Evolutionary conservation across 495 filamentous ascomycete genomes (phyloP).

Genomic region (Sabuloglossum arenarium): DNA sequence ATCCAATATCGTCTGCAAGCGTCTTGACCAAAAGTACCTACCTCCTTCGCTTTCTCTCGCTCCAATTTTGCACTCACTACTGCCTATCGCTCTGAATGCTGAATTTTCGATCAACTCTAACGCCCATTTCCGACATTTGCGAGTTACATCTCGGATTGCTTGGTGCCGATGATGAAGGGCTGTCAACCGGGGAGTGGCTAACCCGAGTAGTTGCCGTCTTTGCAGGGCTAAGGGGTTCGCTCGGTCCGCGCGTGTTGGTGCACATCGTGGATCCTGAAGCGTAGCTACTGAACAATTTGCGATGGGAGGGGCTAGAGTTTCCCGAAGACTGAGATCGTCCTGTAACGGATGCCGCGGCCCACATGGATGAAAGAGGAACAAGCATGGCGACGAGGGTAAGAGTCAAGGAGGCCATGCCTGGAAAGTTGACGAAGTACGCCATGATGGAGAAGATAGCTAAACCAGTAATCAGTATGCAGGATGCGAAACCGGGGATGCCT

Average conservation of each 20-base stretch:
- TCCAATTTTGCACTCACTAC: neutral
- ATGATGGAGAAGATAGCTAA: conserved; percentile 49
- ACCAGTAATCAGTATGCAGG: neutral
- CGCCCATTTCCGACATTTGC: neutral
- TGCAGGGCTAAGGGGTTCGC: neutral
- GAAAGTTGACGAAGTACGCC: conserved; percentile 31
- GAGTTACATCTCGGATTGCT: neutral
- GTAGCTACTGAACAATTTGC: neutral
- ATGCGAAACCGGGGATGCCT: neutral
- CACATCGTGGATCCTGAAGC: neutral
- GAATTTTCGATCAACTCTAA: neutral
- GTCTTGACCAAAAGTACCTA: no score
- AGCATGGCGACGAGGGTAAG: conserved; percentile 50
- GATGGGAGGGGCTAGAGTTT: neutral
- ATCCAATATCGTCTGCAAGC: no score
- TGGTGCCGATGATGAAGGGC: neutral
- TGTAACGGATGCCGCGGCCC: conserved; percentile 27
- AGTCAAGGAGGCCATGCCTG: conserved; percentile 36
- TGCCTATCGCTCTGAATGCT: neutral
- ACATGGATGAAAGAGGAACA: conserved; percentile 63
- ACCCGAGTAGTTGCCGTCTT: neutral
- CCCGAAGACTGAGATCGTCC: neutral
- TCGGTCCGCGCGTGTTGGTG: neutral
- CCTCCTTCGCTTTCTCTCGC: neutral
- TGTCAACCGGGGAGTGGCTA: neutral